phyloP scores from a whole-genome alignment of 768 basidiomycete species.

The Porphyrellus cyaneotinctus region DNA sequence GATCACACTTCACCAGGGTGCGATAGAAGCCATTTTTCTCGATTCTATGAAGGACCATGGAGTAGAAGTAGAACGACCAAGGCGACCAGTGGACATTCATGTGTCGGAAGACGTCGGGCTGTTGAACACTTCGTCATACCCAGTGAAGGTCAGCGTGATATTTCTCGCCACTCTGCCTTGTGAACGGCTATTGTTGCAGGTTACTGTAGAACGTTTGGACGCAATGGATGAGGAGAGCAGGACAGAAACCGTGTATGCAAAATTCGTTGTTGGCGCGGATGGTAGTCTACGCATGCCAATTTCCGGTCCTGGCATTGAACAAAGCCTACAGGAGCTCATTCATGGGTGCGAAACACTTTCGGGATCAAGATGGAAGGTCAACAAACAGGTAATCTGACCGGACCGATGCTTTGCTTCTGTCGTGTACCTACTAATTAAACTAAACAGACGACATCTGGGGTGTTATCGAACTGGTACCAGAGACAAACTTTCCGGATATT shows the following conservation, averaged over 20 bases:
- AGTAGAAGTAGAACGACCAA: not conserved
- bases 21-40: not conserved
- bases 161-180: not conserved
- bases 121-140: slow-evolving; percentile 25
- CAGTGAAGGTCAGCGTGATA: slow-evolving; percentile 24
- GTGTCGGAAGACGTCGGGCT: not conserved
- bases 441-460: not conserved
- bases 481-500: slow-evolving; percentile 1
- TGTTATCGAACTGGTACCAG: not conserved
- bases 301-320: too few relatives aligned
- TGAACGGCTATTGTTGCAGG: slow-evolving; percentile 9
- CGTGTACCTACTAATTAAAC: not conserved
- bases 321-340: too few relatives aligned
- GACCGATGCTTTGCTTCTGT: not conserved
- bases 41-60: not conserved
- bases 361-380: too few relatives aligned
- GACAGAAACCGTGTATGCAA: slow-evolving; percentile 32
- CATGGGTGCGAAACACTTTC: too few relatives aligned
- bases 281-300: slow-evolving; percentile 12
- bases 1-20: not conserved
- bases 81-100: not conserved
- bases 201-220: slow-evolving; percentile 17
- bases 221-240: slow-evolving; percentile 23
- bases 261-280: slow-evolving; percentile 36
- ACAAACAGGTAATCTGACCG: slow-evolving; percentile 24